Conservation (phyloP, 1,284 basidiomycete genomes). For the Lignosus rhinocerotis region DNA sequence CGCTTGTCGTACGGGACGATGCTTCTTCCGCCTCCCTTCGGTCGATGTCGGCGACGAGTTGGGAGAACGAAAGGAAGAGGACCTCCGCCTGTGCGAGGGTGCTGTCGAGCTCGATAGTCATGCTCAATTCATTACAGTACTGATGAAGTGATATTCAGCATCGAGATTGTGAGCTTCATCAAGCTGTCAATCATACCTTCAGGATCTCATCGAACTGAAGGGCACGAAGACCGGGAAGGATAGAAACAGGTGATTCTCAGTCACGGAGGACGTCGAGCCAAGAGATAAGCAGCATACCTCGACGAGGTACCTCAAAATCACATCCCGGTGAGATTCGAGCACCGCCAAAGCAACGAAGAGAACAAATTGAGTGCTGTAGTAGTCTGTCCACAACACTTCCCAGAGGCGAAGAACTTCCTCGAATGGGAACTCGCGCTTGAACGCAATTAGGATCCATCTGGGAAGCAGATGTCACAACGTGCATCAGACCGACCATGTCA, state of each 20-base stretch:
- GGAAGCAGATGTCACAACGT: neutral
- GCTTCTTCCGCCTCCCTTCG: constrained; percentile 60
- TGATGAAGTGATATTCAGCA: constrained; percentile 31
- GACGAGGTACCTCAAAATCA: constrained; percentile 90
- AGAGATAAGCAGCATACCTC: constrained; percentile 53
- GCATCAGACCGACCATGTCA: neutral
- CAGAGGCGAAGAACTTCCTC: constrained; percentile 87
- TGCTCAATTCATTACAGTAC: constrained; percentile 93
- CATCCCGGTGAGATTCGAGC: constrained; percentile 90
- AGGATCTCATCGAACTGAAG: constrained; percentile 80
- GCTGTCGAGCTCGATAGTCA: constrained; percentile 91
- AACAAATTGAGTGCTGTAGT: constrained; percentile 87
- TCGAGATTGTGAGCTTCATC: neutral
- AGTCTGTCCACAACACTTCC: constrained; percentile 97
- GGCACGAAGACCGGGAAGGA: no score
- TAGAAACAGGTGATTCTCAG: neutral
- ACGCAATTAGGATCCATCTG: constrained; percentile 84
- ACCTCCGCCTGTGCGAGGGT: constrained; percentile 94
- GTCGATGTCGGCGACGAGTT: constrained; percentile 88
- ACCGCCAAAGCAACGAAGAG: constrained; percentile 94
- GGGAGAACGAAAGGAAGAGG: constrained; percentile 82
- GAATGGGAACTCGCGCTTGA: constrained; percentile 96
- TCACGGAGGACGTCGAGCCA: neutral
- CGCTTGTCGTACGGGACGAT: constrained; percentile 2
- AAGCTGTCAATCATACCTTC: constrained; percentile 57